Evolutionary conservation across 371 early-diverging fungal genomes (phyloP), one percentile per base, ranked within the genome.

Genomic region (Dinochytrium kinnereticum): DNA sequence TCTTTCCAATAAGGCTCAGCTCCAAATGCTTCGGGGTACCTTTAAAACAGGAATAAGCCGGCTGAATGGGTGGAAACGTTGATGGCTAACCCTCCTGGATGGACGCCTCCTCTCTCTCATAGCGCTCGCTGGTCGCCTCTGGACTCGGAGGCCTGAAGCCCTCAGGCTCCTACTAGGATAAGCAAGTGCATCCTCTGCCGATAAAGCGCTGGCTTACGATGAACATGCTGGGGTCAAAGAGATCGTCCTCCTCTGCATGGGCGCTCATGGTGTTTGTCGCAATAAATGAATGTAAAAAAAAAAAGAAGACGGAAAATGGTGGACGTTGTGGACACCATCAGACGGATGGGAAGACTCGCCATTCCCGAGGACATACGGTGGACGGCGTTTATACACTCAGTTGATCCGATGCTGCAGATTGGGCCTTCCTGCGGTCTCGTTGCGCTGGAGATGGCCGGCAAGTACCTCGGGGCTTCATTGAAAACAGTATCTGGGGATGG

Each of bases 101-200:
- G n/a, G 24, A 24, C 28, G 24, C 57, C 1, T 30, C 55, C 1
- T 71, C 61, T 17, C 76, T 40, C 24, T 19, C 57, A 34, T 51
- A 64, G 33, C 2, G 0, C 51, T 49, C 28, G 38, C 34, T 34
- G 2, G 71, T 66, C 1, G 67, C 71, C 65, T 69, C 2, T 26
- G 76, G 76, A 0, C 71, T 38, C 28, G 76, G 71, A 1, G 76
- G 76, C 31, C 76, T 59, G 53, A 75, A 75, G 3, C 68, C 68
- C 7, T 37, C 68, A 2, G 76, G 76, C 51, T 75, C 76, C 61
- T 61, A 24, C 55, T 15, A 26, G 10, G 44, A 44, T 44, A 7
- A 44, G 44, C 7, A 44, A 44, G n/a, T 53, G 5, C 10, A n/a
- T 5, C 10, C 26, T 13, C 55, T 53, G 10, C 26, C 55, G 24